Evolutionary conservation across 2,329 filamentous ascomycete genomes (phyloP).

Genomic region (Fusarium sp.): DNA sequence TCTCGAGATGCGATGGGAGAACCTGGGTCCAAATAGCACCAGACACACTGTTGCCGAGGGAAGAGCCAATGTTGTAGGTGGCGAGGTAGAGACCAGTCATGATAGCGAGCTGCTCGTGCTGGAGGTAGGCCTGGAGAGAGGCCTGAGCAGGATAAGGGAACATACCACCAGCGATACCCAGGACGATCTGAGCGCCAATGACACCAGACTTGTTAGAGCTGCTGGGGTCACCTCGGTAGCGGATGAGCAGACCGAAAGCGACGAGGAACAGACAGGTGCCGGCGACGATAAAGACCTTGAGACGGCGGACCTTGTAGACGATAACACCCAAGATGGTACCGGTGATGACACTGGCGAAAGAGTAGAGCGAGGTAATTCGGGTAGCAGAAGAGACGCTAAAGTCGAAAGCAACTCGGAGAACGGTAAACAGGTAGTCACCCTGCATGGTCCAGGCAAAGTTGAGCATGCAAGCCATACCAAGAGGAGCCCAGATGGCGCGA

Average conservation of each 20-base stretch:
- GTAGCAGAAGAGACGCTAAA: slow-evolving; percentile 68
- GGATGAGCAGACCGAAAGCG: slow-evolving; percentile 74
- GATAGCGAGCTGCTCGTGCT: slow-evolving; percentile 69
- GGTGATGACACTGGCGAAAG: slow-evolving; percentile 66
- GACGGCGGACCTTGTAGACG: slow-evolving; percentile 67
- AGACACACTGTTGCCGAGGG: slow-evolving; percentile 69
- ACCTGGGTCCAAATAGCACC: slow-evolving; percentile 73
- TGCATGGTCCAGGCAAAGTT: slow-evolving; percentile 73
- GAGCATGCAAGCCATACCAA: slow-evolving; percentile 68
- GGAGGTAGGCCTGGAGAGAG: slow-evolving; percentile 56
- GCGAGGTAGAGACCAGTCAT: slow-evolving; percentile 73
- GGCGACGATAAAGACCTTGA: slow-evolving; percentile 73
- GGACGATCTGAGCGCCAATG: slow-evolving; percentile 71
- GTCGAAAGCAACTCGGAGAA: slow-evolving; percentile 71
- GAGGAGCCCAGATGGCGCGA: slow-evolving; percentile 71
- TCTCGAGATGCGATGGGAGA: slow-evolving; percentile 59
- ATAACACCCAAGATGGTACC: slow-evolving; percentile 68
- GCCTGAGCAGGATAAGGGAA: slow-evolving; percentile 66
- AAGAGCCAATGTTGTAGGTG: slow-evolving; percentile 72
- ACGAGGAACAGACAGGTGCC: slow-evolving; percentile 72
- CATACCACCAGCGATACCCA: slow-evolving; percentile 73
- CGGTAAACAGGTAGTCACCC: slow-evolving; percentile 73
- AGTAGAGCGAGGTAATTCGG: slow-evolving; percentile 70
- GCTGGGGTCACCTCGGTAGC: slow-evolving; percentile 66
- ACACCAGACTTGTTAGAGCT: slow-evolving; percentile 63